Conservation (phyloP, 2,329 filamentous ascomycete genomes). For the Macrophomina pseudophaseolina region DNA sequence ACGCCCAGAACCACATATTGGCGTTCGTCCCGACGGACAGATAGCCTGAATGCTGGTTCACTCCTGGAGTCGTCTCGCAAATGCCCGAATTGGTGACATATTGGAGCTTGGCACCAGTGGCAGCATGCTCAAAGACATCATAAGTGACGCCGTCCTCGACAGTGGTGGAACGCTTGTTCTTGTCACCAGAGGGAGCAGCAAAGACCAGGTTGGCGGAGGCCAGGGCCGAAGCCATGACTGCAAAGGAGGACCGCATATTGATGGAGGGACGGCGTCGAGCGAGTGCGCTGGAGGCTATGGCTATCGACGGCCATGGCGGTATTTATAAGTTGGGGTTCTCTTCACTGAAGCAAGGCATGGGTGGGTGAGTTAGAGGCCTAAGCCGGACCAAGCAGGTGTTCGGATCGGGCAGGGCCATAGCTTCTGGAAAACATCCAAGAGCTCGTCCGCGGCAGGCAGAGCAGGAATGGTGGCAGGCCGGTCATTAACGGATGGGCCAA, state of each 20-base stretch:
- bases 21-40: constrained; percentile 42
- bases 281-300: neutral
- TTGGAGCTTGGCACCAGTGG: constrained; percentile 36
- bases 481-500: constrained; percentile 6
- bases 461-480: neutral
- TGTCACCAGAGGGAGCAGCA: constrained; percentile 31
- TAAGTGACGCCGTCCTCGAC: constrained; percentile 34
- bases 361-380: constrained; percentile 5
- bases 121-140: constrained; percentile 39
- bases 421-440: constrained; percentile 13
- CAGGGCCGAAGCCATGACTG: constrained; percentile 30
- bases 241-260: constrained; percentile 30
- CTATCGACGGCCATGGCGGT: neutral
- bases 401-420: neutral
- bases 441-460: neutral
- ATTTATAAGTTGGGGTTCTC: neutral
- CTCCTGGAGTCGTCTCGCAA: constrained; percentile 48
- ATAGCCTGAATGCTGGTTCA: constrained; percentile 45
- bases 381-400: constrained; percentile 23
- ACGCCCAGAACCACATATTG: constrained; percentile 55
- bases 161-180: constrained; percentile 33
- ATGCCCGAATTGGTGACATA: constrained; percentile 46
- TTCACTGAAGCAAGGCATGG: neutral
- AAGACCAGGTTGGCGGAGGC: constrained; percentile 26
- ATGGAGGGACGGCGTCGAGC: neutral